Percentiles rank a stretch among this genome's conserved stretches.
Evolutionary conservation across 1,139 yeast genomes (phyloP).

Genomic region (Scheffersomyces titani): DNA sequence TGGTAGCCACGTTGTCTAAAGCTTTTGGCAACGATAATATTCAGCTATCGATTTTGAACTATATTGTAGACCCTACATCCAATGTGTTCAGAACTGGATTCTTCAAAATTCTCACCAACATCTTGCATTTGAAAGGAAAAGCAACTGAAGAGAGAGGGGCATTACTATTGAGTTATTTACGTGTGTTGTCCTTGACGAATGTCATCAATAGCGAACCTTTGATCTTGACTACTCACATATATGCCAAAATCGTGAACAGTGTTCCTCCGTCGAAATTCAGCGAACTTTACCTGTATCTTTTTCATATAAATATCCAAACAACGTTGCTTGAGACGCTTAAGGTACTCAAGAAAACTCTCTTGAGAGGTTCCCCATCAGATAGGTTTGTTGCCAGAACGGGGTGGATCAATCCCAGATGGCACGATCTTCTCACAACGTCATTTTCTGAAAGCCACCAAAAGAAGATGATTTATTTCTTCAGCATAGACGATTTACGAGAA

Average conservation of each 20-base stretch:
- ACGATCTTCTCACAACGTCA: slow-evolving; percentile 24
- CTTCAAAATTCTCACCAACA: slow-evolving; percentile 20
- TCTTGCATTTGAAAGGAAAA: slow-evolving; percentile 16
- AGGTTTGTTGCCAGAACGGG: slow-evolving; percentile 41
- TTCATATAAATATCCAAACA: slow-evolving; percentile 37
- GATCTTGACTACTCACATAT: slow-evolving; percentile 17
- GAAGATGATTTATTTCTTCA: slow-evolving; percentile 33
- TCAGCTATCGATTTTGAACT: slow-evolving; percentile 30
- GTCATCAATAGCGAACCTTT: slow-evolving; percentile 27
- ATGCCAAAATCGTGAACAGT: slow-evolving; percentile 19
- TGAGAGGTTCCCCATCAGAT: slow-evolving; percentile 32
- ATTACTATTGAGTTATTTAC: slow-evolving; percentile 25
- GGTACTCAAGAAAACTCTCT: slow-evolving; percentile 23
- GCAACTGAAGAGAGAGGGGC: slow-evolving; percentile 14
- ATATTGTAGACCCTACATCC: slow-evolving; percentile 24
- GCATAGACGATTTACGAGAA: slow-evolving; percentile 27
- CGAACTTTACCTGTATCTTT: slow-evolving; percentile 33
- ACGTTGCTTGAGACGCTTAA: slow-evolving; percentile 10
- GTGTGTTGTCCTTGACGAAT: slow-evolving; percentile 20
- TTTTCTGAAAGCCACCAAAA: slow-evolving; percentile 20
- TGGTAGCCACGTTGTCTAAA: slow-evolving; percentile 14
- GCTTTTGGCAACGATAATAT: slow-evolving; percentile 21
- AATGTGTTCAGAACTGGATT: slow-evolving; percentile 17
- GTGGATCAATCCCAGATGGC: slow-evolving; percentile 37
- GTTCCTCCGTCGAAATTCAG: slow-evolving; percentile 21